These are phyloP conservation scores for Phytophthora colocasiae DNA, from an alignment of 352 stramenopile species.

Conservation along the genomic window DNA sequence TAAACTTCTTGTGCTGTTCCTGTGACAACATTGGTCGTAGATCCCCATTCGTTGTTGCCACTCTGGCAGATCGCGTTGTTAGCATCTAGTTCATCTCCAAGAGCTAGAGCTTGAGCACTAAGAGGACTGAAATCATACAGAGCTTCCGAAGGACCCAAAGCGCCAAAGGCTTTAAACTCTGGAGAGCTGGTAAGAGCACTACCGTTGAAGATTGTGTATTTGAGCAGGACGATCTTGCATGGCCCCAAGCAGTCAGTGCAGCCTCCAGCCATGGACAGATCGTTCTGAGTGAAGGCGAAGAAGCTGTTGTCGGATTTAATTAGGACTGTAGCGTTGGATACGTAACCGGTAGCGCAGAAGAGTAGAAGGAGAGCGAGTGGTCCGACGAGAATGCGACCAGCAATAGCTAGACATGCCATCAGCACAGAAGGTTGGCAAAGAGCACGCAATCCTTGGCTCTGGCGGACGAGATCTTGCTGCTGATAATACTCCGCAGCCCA, in stretches of 20 bases:
- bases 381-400: constrained; percentile 21
- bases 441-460: not conserved
- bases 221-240: constrained; percentile 22
- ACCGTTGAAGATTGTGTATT: constrained; percentile 9
- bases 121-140: constrained; percentile 23
- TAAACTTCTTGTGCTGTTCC: not conserved
- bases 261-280: constrained; percentile 21
- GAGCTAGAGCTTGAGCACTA: constrained; percentile 9
- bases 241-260: constrained; percentile 20
- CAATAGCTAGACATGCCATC: constrained; percentile 10
- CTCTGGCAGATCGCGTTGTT: constrained; percentile 21
- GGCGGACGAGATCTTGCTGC: not conserved
- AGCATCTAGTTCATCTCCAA: constrained; percentile 6
- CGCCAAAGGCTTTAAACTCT: constrained; percentile 4
- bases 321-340: constrained; percentile 16
- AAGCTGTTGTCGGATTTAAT: constrained; percentile 22
- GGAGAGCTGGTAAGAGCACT: not conserved
- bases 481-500: not conserved
- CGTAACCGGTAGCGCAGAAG: constrained; percentile 8
- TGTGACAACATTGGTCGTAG: constrained; percentile 10
- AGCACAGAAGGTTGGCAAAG: constrained; percentile 7
- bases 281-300: constrained; percentile 22
- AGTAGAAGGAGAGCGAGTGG: constrained; percentile 12
- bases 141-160: not conserved
- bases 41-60: constrained; percentile 26